Evolutionary conservation across 2,329 filamentous ascomycete species (phyloP).

Genomic region (Chaetomiaceae sp.): DNA sequence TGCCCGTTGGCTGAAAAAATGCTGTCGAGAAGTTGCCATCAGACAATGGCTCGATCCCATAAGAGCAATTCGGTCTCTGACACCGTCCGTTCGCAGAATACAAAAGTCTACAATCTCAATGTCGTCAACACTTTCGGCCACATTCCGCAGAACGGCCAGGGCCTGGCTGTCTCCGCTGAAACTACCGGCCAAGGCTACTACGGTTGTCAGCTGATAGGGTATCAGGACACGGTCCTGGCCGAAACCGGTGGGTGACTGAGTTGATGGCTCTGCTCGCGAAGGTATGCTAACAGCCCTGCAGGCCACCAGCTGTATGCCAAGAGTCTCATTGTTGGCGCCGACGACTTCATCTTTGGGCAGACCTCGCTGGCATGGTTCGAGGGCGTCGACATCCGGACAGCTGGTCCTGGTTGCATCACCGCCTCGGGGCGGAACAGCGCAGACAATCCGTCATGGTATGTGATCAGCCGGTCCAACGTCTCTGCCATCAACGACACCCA

Average conservation of each 20-base stretch:
- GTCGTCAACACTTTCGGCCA: neutral
- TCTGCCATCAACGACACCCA: neutral
- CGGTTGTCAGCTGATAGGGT: neutral
- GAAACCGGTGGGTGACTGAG: neutral
- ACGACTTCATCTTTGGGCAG: slow-evolving; percentile 2
- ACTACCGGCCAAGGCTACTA: neutral
- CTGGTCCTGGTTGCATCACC: neutral
- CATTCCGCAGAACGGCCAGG: neutral
- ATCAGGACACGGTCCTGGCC: slow-evolving; percentile 2
- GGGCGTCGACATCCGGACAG: neutral
- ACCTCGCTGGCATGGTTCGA: neutral
- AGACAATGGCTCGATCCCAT: too few species aligned
- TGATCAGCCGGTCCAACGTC: neutral
- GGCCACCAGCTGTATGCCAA: slow-evolving; percentile 1
- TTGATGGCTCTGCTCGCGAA: too few species aligned
- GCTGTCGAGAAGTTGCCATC: too few species aligned
- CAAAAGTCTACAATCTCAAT: slow-evolving; percentile 3
- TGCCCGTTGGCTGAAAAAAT: too few species aligned
- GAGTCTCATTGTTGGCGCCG: neutral
- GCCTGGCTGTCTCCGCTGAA: neutral
- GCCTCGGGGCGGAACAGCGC: neutral
- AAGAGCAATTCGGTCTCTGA: too few species aligned
- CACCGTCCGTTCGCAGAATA: neutral
- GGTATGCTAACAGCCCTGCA: neutral
- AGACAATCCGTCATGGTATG: neutral